A percentile compares a stretch with the other conserved stretches of the same genome.
Conservation (phyloP, 441 rosid species). For the Erysimum pusillum region DNA sequence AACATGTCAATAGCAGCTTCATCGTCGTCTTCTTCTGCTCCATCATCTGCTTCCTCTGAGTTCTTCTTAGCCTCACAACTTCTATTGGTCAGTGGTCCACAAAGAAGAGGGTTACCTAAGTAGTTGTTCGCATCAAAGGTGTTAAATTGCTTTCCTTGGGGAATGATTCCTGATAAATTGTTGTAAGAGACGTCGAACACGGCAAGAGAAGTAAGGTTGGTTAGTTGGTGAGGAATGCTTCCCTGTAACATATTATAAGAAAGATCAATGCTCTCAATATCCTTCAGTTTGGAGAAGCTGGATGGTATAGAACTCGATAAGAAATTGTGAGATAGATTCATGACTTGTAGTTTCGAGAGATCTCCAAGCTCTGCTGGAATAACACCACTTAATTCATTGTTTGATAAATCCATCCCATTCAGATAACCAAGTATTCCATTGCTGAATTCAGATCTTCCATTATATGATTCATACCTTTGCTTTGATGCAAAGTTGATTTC, state of each 20-base stretch:
- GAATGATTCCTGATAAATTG: conserved; percentile 32
- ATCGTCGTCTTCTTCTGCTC: too few species aligned
- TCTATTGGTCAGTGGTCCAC: conserved; percentile 9
- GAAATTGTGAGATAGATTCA: conserved; percentile 23
- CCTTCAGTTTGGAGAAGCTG: conserved; percentile 19
- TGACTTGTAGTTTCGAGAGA: neutral
- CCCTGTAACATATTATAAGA: conserved; percentile 28
- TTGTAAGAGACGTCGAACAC: conserved; percentile 36
- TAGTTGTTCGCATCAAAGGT: conserved; percentile 19
- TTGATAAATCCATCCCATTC: conserved; percentile 29
- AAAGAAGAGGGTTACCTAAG: conserved; percentile 29
- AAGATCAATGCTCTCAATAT: conserved; percentile 42
- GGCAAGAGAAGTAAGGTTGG: neutral
- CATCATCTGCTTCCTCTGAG: too few species aligned
- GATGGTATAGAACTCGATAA: neutral
- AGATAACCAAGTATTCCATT: neutral
- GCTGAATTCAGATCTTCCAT: neutral
- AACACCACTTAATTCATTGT: conserved; percentile 20
- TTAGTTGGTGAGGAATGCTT: conserved; percentile 30
- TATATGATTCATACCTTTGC: conserved; percentile 29
- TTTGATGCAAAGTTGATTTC: neutral
- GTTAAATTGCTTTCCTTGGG: conserved; percentile 22
- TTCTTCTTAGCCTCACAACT: neutral
- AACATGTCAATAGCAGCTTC: neutral
- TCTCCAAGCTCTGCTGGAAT: conserved; percentile 36